Conservation (phyloP, 2,329 filamentous ascomycete species). For the Aspergillus floridensis region DNA sequence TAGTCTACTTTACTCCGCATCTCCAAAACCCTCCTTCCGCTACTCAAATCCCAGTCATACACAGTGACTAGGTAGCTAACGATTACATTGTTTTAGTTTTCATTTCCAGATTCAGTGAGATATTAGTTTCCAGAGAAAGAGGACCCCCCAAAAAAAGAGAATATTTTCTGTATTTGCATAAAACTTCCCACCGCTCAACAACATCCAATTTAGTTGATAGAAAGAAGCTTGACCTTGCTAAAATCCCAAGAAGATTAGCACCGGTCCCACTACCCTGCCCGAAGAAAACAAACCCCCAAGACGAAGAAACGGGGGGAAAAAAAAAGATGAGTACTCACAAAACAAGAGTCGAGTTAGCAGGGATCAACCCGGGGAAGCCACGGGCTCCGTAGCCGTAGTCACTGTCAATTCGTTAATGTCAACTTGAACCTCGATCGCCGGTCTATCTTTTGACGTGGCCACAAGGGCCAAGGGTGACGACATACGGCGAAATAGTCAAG, state of each 20-base stretch:
- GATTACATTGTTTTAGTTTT: no score
- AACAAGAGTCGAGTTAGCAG: slow-evolving; percentile 69
- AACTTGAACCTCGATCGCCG: not conserved
- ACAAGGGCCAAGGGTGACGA: slow-evolving; percentile 5
- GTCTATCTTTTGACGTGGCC: no score
- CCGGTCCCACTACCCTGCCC: no score
- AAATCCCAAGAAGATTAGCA: not conserved
- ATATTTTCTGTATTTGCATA: not conserved
- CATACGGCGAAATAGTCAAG: slow-evolving; percentile 75
- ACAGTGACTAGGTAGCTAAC: no score
- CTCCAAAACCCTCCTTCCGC: no score
- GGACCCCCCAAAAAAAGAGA: not conserved
- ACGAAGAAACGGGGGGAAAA: not conserved
- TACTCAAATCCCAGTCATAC: no score
- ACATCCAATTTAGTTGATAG: not conserved
- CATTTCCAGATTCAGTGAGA: no score
- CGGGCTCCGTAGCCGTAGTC: slow-evolving; percentile 41
- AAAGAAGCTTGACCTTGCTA: slow-evolving; percentile 13
- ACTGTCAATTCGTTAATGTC: slow-evolving; percentile 17
- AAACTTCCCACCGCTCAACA: not conserved
- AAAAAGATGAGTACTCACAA: slow-evolving; percentile 75
- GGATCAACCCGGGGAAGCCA: slow-evolving; percentile 77
- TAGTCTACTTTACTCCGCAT: no score
- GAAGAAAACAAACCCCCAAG: no score
- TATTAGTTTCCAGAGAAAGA: not conserved